These are phyloP conservation scores for Massariosphaeria phaeospora DNA, from an alignment of 495 filamentous ascomycete genomes.

Conservation along the genomic window DNA sequence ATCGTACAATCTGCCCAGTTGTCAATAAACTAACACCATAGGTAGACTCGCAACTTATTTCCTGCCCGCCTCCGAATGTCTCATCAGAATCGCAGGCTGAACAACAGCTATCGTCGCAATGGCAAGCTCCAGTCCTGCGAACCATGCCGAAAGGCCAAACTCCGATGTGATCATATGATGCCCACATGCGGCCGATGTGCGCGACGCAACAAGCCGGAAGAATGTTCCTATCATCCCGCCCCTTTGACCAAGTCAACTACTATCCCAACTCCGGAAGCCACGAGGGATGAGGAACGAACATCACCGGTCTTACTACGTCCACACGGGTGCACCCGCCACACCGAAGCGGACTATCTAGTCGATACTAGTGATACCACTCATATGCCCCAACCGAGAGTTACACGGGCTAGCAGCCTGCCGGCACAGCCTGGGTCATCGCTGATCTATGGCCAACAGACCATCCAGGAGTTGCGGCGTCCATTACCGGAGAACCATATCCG, in stretches of 20 bases:
- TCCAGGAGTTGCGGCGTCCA: slow-evolving; percentile 11
- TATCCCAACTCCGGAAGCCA: slow-evolving; percentile 19
- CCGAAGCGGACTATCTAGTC: too few species aligned
- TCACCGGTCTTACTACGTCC: not conserved
- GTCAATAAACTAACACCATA: not conserved
- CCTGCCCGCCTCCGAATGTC: slow-evolving; percentile 20
- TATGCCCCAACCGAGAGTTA: slow-evolving; percentile 4
- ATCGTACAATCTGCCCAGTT: not conserved
- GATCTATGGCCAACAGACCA: slow-evolving; percentile 6
- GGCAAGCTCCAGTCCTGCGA: slow-evolving; percentile 34
- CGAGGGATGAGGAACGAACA: not conserved
- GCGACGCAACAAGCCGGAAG: slow-evolving; percentile 25
- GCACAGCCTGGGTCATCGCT: slow-evolving; percentile 16
- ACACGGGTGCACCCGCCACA: not conserved
- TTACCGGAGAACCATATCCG: not conserved
- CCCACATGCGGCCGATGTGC: slow-evolving; percentile 31
- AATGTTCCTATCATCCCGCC: slow-evolving; percentile 33
- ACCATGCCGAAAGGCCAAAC: slow-evolving; percentile 30
- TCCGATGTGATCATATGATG: slow-evolving; percentile 32
- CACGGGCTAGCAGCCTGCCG: slow-evolving; percentile 23
- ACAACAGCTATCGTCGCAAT: slow-evolving; percentile 25
- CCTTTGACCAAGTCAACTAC: slow-evolving; percentile 19
- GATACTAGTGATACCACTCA: not conserved
- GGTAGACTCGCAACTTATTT: slow-evolving; percentile 17
- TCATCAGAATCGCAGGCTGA: slow-evolving; percentile 24